These are phyloP conservation scores for Erucastrum elatum DNA, from an alignment of 345 rosid genomes.

Conservation along the genomic window DNA sequence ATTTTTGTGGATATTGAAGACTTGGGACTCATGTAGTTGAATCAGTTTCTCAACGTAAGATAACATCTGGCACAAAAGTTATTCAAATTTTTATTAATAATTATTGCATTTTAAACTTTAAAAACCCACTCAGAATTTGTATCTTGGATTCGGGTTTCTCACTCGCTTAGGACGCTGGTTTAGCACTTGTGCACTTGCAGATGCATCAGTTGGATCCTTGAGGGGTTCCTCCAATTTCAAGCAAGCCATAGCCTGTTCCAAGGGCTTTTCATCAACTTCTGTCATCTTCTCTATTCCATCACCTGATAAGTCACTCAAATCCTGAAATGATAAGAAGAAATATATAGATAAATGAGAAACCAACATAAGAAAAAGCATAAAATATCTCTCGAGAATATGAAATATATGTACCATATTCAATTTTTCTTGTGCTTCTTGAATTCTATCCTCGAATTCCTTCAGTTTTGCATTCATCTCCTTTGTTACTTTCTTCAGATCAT, in stretches of 20 bases:
- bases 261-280: not conserved
- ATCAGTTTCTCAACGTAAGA: not conserved
- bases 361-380: not conserved
- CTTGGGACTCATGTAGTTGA: not conserved
- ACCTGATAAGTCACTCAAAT: not conserved
- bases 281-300: not conserved
- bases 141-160: not conserved
- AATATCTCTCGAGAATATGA: not conserved
- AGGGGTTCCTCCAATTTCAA: not conserved
- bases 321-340: not conserved
- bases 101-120: not conserved
- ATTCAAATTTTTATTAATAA: not conserved
- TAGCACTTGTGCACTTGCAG: not conserved
- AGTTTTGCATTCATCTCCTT: not conserved
- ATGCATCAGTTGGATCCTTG: not conserved
- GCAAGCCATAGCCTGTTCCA: not conserved
- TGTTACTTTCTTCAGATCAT: not conserved
- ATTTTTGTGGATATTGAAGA: not conserved
- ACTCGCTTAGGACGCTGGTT: not conserved
- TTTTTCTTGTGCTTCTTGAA: not conserved
- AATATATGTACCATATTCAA: not conserved
- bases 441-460: not conserved
- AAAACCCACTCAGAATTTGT: not conserved
- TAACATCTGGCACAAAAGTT: not conserved
- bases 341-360: not conserved